Evolutionary conservation across 768 basidiomycete genomes (phyloP).

Genomic region (Dendrothele bispora): DNA sequence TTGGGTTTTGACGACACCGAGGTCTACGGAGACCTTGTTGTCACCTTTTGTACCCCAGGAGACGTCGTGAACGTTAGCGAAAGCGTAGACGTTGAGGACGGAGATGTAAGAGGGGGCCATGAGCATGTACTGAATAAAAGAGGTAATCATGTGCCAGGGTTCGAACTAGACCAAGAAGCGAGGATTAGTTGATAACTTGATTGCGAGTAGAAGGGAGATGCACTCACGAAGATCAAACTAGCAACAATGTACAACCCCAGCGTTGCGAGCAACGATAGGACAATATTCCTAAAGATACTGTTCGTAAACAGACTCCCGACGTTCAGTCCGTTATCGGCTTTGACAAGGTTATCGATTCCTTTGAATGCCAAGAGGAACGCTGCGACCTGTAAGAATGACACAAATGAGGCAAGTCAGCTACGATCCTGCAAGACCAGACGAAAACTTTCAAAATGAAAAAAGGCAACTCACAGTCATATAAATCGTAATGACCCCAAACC

Average conservation of each 20-base stretch:
- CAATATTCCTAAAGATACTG: slow-evolving; percentile 77
- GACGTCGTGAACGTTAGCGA: slow-evolving; percentile 87
- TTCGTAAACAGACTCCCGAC: slow-evolving; percentile 73
- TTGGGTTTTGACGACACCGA: slow-evolving; percentile 67
- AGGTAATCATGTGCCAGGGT: slow-evolving; percentile 98
- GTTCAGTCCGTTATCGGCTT: slow-evolving; percentile 44
- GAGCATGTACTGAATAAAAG: slow-evolving; percentile 88
- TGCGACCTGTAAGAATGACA: slow-evolving; percentile 46
- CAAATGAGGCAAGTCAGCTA: slow-evolving; percentile 6
- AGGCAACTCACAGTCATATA: slow-evolving; percentile 82
- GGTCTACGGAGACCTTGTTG: slow-evolving; percentile 80
- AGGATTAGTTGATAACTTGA: neutral
- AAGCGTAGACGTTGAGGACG: slow-evolving; percentile 92
- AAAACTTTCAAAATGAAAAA: neutral
- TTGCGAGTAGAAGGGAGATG: neutral
- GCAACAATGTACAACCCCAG: slow-evolving; percentile 86
- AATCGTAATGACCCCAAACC: slow-evolving; percentile 88
- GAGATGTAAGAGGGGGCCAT: slow-evolving; percentile 94
- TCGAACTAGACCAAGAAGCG: slow-evolving; percentile 61
- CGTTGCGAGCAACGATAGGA: slow-evolving; percentile 62
- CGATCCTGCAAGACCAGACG: no score
- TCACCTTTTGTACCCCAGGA: slow-evolving; percentile 97
- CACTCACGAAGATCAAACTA: slow-evolving; percentile 80
- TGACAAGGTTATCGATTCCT: slow-evolving; percentile 63
- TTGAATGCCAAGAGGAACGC: slow-evolving; percentile 85